phyloP scores from a whole-genome alignment of 208 protist genomes.

The Acanthamoeba castellanii region DNA sequence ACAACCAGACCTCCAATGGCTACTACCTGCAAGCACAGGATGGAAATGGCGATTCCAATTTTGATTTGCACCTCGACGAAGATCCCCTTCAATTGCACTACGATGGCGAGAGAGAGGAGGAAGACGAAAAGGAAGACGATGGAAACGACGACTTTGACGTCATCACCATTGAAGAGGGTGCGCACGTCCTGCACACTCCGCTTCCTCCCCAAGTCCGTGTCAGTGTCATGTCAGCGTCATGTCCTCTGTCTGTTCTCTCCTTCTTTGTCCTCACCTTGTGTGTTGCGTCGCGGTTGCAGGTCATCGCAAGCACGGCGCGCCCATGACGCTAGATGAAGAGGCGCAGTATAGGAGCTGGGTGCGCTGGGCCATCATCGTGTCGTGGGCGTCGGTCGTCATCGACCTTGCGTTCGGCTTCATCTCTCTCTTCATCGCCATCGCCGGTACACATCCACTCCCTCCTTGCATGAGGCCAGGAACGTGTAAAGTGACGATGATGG shows the following conservation, averaged over 20 bases:
- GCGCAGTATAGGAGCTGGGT: slow-evolving; percentile 15
- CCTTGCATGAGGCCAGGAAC: background rate
- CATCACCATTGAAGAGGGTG: background rate
- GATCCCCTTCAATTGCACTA: background rate
- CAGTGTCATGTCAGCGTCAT: background rate
- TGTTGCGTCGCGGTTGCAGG: background rate
- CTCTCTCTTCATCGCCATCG: slow-evolving; percentile 1
- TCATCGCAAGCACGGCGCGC: background rate
- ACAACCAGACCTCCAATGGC: background rate
- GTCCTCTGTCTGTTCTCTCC: background rate
- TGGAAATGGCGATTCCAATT: background rate
- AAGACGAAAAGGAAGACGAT: background rate
- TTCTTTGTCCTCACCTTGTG: background rate
- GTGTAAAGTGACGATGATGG: background rate
- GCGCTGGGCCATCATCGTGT: background rate
- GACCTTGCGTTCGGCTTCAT: slow-evolving; percentile 27
- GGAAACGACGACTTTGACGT: slow-evolving; percentile 6
- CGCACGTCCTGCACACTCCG: background rate
- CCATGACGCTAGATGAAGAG: background rate
- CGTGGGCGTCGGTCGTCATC: background rate
- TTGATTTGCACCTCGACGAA: background rate
- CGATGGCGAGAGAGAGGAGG: background rate
- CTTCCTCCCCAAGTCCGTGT: background rate
- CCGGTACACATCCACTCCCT: background rate
- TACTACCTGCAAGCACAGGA: background rate